Evolutionary conservation across 768 basidiomycete genomes (phyloP).

Genomic region (Erythrobasidium yunnanense): DNA sequence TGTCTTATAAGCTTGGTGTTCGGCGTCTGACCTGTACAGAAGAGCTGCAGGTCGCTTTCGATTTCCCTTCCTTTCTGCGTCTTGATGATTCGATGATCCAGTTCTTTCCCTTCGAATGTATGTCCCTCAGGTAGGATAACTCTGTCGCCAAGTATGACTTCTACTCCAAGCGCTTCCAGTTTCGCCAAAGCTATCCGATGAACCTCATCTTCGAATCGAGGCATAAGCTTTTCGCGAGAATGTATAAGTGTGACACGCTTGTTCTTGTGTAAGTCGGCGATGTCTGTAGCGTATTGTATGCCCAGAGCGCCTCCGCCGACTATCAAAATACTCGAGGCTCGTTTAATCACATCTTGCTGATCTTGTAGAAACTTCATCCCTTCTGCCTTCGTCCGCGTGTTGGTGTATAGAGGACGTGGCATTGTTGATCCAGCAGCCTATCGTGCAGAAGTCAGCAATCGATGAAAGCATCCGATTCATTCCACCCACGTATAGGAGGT

Average conservation of each 20-base stretch:
- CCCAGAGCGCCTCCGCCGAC: slow-evolving; percentile 38
- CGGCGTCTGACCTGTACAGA: slow-evolving; percentile 38
- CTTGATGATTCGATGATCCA: not conserved
- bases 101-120: slow-evolving; percentile 23
- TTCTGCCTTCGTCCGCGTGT: slow-evolving; percentile 29
- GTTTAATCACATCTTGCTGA: slow-evolving; percentile 26
- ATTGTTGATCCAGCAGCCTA: slow-evolving; percentile 37
- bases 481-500: slow-evolving; percentile 32
- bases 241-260: slow-evolving; percentile 37
- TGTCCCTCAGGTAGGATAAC: slow-evolving; percentile 28
- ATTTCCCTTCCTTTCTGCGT: not conserved
- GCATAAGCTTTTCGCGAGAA: slow-evolving; percentile 36
- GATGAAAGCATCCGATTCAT: not conserved
- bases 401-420: slow-evolving; percentile 31
- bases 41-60: slow-evolving; percentile 25
- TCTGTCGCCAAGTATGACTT: slow-evolving; percentile 35
- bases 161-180: slow-evolving; percentile 35
- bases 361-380: slow-evolving; percentile 32
- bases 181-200: slow-evolving; percentile 32
- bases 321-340: slow-evolving; percentile 31
- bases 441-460: not conserved
- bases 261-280: slow-evolving; percentile 25
- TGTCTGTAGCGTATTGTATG: slow-evolving; percentile 38
- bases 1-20: slow-evolving; percentile 32
- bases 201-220: slow-evolving; percentile 33